phyloP scores from a whole-genome alignment of 768 basidiomycete genomes.

The Boletus fagicola region DNA sequence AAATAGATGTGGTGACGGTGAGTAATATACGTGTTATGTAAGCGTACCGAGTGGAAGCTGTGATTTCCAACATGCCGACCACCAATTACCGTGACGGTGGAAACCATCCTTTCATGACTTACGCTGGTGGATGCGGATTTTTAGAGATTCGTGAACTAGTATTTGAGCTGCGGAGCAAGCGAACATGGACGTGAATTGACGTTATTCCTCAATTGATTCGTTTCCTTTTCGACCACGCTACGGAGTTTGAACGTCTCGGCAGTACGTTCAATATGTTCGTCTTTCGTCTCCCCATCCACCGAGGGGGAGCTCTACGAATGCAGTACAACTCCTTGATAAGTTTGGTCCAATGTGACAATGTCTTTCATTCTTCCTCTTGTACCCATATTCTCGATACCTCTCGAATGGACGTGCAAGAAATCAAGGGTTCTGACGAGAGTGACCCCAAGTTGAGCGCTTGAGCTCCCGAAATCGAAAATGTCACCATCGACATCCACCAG shows the following conservation, averaged over 20 bases:
- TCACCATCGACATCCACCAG: neutral
- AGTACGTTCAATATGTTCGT: neutral
- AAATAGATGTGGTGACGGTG: too few species aligned
- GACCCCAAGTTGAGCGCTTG: neutral
- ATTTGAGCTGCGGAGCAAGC: too few species aligned
- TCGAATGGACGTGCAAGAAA: neutral
- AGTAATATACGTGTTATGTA: too few species aligned
- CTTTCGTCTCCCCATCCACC: neutral
- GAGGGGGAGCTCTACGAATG: neutral
- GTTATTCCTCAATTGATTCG: too few species aligned
- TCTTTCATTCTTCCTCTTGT: neutral
- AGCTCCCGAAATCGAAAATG: neutral
- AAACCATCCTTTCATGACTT: too few species aligned
- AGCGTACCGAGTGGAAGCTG: too few species aligned
- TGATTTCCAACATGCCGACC: too few species aligned
- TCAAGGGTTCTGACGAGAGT: neutral
- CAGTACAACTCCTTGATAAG: neutral
- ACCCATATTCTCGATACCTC: too few species aligned
- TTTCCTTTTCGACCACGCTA: neutral
- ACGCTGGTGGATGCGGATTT: too few species aligned
- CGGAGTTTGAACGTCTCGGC: neutral
- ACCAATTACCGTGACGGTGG: neutral
- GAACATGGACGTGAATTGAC: too few species aligned
- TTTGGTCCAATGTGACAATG: neutral
- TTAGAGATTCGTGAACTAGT: too few species aligned